Evolutionary conservation across 2,329 filamentous ascomycete species (phyloP), one percentile per base, ranked within the genome.

Genomic region (Pseudopithomyces maydicus): DNA sequence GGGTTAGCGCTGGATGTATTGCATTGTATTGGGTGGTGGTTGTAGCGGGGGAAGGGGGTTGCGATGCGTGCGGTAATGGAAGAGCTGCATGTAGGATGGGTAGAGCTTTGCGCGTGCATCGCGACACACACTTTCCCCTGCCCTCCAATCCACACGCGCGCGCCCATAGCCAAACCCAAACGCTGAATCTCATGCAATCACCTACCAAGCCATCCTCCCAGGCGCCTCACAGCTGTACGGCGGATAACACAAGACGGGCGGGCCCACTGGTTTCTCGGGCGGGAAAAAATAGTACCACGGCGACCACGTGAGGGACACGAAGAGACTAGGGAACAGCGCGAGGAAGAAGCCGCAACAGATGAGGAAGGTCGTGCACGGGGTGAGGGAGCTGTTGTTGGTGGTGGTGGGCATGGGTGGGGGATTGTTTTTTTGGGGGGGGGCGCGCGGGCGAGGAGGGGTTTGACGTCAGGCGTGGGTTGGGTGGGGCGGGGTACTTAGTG

Each of bases 291-390:
- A 71, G 54, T 63, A 61, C 61, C 75, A 75, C 56, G 74, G 73
- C 58, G 59, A 68, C 67, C 70, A 77, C 66, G 63, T 72, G 66
- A 72, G 74, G 71, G 73, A 58, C 61, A 79, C 75, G 66, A 82
- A 81, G 58, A 78, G 64, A 58, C 69, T 70, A 15, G 80, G 81
- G 69, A 83, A 83, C 62, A 84, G 80, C 61, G 80, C 78, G 65
- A 80, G 68, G 53, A 81, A 76, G 74, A 85, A 79, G 72, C 81
- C 69, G 56, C 72, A 61, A 55, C 82, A 71, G 67, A 84, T 79
- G 58, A 84, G 63, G 60, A 81, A 70, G 6, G 75, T 79, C 58
- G 76, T 78, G 48, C 70, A 61, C 45, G 73, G 67, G 11, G 70
- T 75, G 50, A 70, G 67, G 22, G 73, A 66, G 20, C 66, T 63